Base-by-base conservation (phyloP, 2,329 filamentous ascomycete species). In the Talaromyces verruculosus region DNA sequence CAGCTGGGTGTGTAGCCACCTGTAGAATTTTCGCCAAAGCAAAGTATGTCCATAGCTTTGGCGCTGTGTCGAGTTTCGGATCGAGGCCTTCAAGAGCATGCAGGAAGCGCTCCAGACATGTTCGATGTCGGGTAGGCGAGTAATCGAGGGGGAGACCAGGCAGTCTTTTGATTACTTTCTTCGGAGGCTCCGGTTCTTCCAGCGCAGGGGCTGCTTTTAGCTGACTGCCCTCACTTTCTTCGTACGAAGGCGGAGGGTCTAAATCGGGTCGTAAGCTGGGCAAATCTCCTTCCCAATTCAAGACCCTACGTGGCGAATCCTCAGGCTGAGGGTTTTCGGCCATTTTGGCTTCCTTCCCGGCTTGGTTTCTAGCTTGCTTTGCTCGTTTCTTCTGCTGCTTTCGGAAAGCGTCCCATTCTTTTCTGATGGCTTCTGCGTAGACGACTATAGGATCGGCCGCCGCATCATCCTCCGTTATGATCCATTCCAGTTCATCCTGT, bases 11-110 rank as follows among this genome's bases (percentile, higher is more conserved):
- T 5, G 69, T 68, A 10, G 73, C 72, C 30, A 76, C 73, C 22
- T 87, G 85, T 61, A 89, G 83, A 45, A 87, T 80, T 67, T 85
- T 85, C 7, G 87, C 85, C 8, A 91, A 75, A 2, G 84, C 85
- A 39, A 87, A 84, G n/a, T 90, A 81, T 0, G 88, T 91, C 83
- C 87, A 91, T 43, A 90, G 77, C 15, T 89, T 87, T 11, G 84
- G 81, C 0, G 89, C 89, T 0, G 88, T 90, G 74, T 91, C 85
- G 15, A 92, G 74, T 1, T 81, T 78, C 0, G 87, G 80, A 35
- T 82, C 77, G 2, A 83, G 79, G 2, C 84, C 84, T 68, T 86
- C 81, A 47, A 91, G 83, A 25, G 74, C 80, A 70, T 85, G 81
- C 3, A 91, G 78, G 0, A 91, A 77, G 1, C 88, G 83, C 55